A percentile compares a stretch with the other conserved stretches of the same genome.
Conservation (phyloP, 2,329 filamentous ascomycete species). For the Cordyceps javanica region DNA sequence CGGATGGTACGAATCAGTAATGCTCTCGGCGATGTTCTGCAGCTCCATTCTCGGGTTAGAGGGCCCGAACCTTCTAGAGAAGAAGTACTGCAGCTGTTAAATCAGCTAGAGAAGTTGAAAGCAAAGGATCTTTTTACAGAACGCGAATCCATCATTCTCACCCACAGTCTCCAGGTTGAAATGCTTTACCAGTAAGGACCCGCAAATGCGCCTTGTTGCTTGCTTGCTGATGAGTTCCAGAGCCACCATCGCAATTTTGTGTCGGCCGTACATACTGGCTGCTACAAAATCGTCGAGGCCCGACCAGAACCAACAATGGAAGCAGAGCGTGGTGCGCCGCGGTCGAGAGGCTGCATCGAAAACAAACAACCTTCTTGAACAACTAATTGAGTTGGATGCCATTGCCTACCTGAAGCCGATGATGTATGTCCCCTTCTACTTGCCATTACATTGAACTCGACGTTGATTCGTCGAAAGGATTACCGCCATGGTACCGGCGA, state of each 20-base stretch:
- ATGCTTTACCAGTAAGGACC: background rate
- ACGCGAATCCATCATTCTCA: background rate
- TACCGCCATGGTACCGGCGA: constrained; percentile 6
- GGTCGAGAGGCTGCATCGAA: constrained; percentile 6
- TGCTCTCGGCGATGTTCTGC: background rate
- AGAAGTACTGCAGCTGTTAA: background rate
- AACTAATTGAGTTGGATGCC: constrained; percentile 1
- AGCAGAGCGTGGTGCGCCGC: background rate
- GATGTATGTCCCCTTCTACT: background rate
- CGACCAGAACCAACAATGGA: background rate
- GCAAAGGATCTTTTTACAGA: background rate
- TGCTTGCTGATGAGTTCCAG: background rate
- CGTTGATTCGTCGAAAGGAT: background rate
- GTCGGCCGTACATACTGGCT: background rate
- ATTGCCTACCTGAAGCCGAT: constrained; percentile 2
- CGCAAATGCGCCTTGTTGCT: background rate
- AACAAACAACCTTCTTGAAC: background rate
- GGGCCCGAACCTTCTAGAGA: background rate
- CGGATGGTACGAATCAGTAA: background rate
- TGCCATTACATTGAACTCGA: too few relatives aligned
- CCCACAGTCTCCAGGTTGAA: background rate
- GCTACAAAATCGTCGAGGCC: background rate
- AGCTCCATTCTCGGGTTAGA: background rate
- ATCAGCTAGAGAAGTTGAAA: background rate
- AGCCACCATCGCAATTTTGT: background rate